Conservation (phyloP, 1,284 basidiomycete species). For the Sporisorium graminicola region DNA sequence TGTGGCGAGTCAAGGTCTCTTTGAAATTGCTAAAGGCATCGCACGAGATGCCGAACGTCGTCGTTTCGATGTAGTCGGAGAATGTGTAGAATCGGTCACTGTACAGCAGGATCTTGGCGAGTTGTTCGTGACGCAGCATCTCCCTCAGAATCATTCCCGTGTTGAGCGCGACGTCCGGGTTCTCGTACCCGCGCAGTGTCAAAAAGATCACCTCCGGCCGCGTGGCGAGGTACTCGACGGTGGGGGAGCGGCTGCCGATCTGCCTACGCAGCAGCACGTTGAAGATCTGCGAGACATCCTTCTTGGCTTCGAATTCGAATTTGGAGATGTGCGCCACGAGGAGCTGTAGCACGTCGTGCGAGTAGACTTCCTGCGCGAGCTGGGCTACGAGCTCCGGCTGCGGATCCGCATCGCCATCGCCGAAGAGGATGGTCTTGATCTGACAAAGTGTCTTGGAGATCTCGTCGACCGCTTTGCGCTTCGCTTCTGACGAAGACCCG, state of each 20-base stretch:
- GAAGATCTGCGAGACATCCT: conserved; percentile 97
- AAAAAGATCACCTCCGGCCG: conserved; percentile 90
- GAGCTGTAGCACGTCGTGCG: conserved; percentile 84
- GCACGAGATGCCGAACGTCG: conserved; percentile 97
- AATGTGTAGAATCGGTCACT: conserved; percentile 94
- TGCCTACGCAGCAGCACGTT: conserved; percentile 93
- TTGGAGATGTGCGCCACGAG: conserved; percentile 84
- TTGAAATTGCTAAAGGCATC: conserved; percentile 95
- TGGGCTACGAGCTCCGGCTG: conserved; percentile 76
- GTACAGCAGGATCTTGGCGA: conserved; percentile 90
- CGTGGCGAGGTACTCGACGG: conserved; percentile 89
- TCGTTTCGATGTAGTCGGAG: conserved; percentile 95
- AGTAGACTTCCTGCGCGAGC: conserved; percentile 94
- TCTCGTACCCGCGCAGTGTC: conserved; percentile 82
- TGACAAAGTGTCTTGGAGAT: conserved; percentile 88
- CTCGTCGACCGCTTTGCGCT: conserved; percentile 82
- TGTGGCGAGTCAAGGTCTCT: conserved; percentile 85
- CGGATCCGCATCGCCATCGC: conserved; percentile 82
- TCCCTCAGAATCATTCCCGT: conserved; percentile 98
- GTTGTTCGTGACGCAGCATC: conserved; percentile 92
- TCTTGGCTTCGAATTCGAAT: conserved; percentile 91
- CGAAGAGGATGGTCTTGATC: conserved; percentile 86
- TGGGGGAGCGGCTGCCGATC: conserved; percentile 91
- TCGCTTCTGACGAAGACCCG: conserved; percentile 22
- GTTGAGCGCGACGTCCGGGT: conserved; percentile 94